phyloP scores from a whole-genome alignment of 768 basidiomycete genomes.

The Cystobasidium onofrii region DNA sequence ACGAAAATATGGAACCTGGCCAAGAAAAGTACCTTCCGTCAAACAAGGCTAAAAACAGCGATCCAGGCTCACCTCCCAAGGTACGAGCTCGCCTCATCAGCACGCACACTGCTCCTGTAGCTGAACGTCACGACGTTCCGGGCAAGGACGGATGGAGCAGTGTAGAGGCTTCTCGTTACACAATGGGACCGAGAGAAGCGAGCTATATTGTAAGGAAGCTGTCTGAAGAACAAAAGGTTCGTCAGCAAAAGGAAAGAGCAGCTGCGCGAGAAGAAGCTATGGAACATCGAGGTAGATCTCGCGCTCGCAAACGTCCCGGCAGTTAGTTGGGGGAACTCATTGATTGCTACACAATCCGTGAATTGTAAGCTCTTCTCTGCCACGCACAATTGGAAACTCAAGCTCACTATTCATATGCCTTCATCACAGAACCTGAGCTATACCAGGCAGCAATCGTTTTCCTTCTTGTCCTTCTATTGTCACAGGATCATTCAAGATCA shows the following conservation, averaged over 20 bases:
- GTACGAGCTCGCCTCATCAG: background rate
- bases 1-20: background rate
- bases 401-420: too few species aligned
- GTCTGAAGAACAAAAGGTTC: slow-evolving; percentile 18
- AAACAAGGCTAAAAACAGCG: slow-evolving; percentile 6
- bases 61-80: slow-evolving; percentile 13
- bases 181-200: slow-evolving; percentile 10
- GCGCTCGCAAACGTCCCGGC: slow-evolving; percentile 14
- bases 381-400: too few species aligned
- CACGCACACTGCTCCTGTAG: background rate
- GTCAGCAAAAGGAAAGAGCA: slow-evolving; percentile 5
- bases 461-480: too few species aligned
- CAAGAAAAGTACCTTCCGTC: background rate
- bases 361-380: background rate
- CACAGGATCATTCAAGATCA: too few species aligned
- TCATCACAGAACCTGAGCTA: too few species aligned
- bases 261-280: background rate
- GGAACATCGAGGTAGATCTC: slow-evolving; percentile 20
- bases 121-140: background rate
- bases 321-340: slow-evolving; percentile 3
- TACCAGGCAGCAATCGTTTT: too few species aligned
- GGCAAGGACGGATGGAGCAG: background rate
- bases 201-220: slow-evolving; percentile 14
- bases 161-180: slow-evolving; percentile 19
- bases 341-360: background rate